Evolutionary conservation across 176 grass and related monocot genomes (phyloP), one percentile per base, ranked within the genome.

Genomic region (Zoysia japonica): DNA sequence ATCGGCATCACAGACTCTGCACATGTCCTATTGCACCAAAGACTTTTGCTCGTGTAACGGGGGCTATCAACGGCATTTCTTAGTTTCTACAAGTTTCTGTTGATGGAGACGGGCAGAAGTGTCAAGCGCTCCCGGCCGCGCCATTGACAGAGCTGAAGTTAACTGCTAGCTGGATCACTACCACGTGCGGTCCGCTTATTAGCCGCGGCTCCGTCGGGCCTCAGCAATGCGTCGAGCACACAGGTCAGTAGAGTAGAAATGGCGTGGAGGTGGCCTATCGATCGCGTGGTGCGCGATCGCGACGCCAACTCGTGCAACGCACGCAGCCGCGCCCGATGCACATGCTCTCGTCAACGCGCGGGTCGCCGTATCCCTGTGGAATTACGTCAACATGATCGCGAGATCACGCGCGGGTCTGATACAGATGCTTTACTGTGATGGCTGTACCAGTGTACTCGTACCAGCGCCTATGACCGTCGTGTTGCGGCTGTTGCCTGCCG

Each of bases 291-390:
- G 54, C 15, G 53, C 53, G 53, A 45, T 45, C 5, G 53, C 65
- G 66, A 85, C 57, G 83, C 65, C 74, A 77, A 70, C 36, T 38
- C 45, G 70, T 10, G 62, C 36, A 68, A 61, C 68, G 76, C 74
- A 61, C 68, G 76, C 74, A 77, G 45, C 43, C 0, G 40, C 38
- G 16, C 35, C 13, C 71, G 28, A 1, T 38, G 75, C 75, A 85
- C 83, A 85, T 85, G 83, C 67, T 44, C 67, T 56, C 75, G 65
- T 85, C 70, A 71, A 77, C 65, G 35, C 47, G 37, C 28, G 62
- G 62, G 15, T 17, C 28, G 19, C 44, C 16, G 46, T 46, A 13
- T 41, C 15, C 74, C 65, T 20, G 65, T 35, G 65, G 16, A n/a
- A 12, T 71, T 65, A 78, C 75, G 60, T 64, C 67, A 66, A 67